phyloP scores from a whole-genome alignment of 2,329 filamentous ascomycete genomes.

The Thelonectria rubi region DNA sequence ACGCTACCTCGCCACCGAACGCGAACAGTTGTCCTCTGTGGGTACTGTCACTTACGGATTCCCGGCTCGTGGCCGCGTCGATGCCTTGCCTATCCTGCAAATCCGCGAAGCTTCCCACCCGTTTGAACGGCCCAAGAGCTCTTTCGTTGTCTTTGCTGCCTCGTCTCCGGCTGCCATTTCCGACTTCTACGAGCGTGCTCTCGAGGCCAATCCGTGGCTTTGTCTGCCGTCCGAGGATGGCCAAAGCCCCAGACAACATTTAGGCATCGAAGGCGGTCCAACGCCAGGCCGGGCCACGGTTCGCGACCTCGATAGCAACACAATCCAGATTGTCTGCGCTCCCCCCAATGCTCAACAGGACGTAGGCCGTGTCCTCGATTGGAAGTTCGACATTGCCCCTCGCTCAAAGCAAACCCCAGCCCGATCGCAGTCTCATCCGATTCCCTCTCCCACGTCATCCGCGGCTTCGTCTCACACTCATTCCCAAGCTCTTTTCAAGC shows the following conservation, averaged over 20 bases:
- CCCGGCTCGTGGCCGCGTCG: slow-evolving; percentile 38
- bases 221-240: slow-evolving; percentile 45
- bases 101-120: slow-evolving; percentile 54
- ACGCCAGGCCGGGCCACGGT: slow-evolving; percentile 61
- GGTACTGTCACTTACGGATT: slow-evolving; percentile 52
- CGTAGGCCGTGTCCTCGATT: slow-evolving; percentile 57
- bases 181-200: slow-evolving; percentile 75
- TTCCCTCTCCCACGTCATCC: slow-evolving; percentile 35
- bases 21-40: slow-evolving; percentile 47
- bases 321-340: slow-evolving; percentile 77
- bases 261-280: slow-evolving; percentile 46
- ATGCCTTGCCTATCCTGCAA: slow-evolving; percentile 52
- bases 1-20: slow-evolving; percentile 57
- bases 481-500: slow-evolving; percentile 34
- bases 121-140: slow-evolving; percentile 52
- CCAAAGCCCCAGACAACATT: slow-evolving; percentile 40
- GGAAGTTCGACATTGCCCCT: slow-evolving; percentile 57
- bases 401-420: slow-evolving; percentile 27
- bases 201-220: slow-evolving; percentile 67
- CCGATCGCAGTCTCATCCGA: slow-evolving; percentile 38
- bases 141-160: slow-evolving; percentile 73
- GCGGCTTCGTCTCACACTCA: slow-evolving; percentile 34
- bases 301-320: slow-evolving; percentile 84
- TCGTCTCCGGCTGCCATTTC: slow-evolving; percentile 71
- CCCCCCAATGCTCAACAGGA: slow-evolving; percentile 46